phyloP scores from a whole-genome alignment of 2,329 filamentous ascomycete species.

The Xylaria sp. region DNA sequence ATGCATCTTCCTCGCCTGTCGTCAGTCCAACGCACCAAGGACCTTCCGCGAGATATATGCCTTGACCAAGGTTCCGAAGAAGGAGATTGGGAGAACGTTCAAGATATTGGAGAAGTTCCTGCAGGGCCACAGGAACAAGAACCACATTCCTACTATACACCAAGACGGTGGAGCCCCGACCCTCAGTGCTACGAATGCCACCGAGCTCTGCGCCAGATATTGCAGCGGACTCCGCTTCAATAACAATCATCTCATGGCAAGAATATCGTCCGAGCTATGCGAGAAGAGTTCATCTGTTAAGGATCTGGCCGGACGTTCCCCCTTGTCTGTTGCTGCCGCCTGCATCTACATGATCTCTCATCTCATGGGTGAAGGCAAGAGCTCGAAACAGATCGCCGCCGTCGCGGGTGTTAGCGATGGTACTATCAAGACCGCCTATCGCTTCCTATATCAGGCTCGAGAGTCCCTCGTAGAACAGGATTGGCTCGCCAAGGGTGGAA shows the following conservation, averaged over 20 bases:
- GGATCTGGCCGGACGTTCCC: constrained; percentile 89
- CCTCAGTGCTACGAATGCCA: constrained; percentile 80
- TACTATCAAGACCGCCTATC: constrained; percentile 96
- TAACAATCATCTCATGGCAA: constrained; percentile 77
- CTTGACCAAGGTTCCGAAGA: constrained; percentile 93
- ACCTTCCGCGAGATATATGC: constrained; percentile 96
- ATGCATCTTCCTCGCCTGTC: constrained; percentile 97
- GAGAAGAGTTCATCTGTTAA: constrained; percentile 80
- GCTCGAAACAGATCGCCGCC: constrained; percentile 85
- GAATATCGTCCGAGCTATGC: constrained; percentile 82
- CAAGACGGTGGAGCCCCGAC: constrained; percentile 50
- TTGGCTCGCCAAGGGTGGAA: constrained; percentile 77
- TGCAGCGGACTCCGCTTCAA: constrained; percentile 84
- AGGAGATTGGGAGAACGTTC: constrained; percentile 96
- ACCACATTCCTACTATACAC: constrained; percentile 75
- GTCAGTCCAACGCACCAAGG: constrained; percentile 85
- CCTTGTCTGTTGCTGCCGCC: constrained; percentile 91
- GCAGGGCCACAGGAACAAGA: constrained; percentile 67
- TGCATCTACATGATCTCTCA: constrained; percentile 97
- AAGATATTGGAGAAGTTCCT: constrained; percentile 92
- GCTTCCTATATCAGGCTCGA: constrained; percentile 80
- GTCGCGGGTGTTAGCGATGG: constrained; percentile 94
- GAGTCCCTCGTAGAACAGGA: constrained; percentile 79
- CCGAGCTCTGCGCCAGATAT: constrained; percentile 88
- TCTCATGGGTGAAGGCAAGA: constrained; percentile 80